phyloP scores from a whole-genome alignment of 352 stramenopile genomes.

The Globisporangium megalacanthum region DNA sequence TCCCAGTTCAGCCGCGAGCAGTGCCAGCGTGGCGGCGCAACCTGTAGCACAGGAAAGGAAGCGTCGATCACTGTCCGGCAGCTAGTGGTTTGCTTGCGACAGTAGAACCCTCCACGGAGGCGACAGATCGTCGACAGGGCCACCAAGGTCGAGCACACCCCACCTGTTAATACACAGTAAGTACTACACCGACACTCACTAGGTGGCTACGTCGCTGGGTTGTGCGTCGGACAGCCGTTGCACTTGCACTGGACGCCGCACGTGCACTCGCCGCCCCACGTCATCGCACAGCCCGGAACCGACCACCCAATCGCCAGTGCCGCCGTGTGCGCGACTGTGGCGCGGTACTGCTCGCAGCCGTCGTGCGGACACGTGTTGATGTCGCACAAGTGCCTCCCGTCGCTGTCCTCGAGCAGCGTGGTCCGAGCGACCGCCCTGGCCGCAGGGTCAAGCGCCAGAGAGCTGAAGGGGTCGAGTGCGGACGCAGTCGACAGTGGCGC shows the following conservation, averaged over 20 bases:
- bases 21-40: conserved; percentile 57
- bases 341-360: conserved; percentile 71
- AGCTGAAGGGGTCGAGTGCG: background rate
- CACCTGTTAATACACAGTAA: too few species aligned
- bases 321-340: conserved; percentile 69
- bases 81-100: too few species aligned
- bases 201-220: conserved; percentile 26
- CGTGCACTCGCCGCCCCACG: conserved; percentile 68
- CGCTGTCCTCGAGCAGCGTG: conserved; percentile 8
- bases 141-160: too few species aligned
- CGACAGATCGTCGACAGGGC: too few species aligned
- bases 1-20: conserved; percentile 54
- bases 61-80: too few species aligned
- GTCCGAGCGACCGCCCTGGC: background rate
- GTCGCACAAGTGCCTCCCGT: conserved; percentile 49
- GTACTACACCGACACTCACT: too few species aligned
- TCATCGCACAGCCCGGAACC: conserved; percentile 77
- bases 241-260: conserved; percentile 78
- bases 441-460: background rate
- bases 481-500: background rate
- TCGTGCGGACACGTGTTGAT: conserved; percentile 55
- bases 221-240: conserved; percentile 69
- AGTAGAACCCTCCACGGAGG: too few species aligned
- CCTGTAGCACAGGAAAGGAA: conserved; percentile 17
- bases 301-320: conserved; percentile 73